These are phyloP conservation scores for Neurospora terricola DNA, from an alignment of 495 filamentous ascomycete genomes.

Conservation along the genomic window DNA sequence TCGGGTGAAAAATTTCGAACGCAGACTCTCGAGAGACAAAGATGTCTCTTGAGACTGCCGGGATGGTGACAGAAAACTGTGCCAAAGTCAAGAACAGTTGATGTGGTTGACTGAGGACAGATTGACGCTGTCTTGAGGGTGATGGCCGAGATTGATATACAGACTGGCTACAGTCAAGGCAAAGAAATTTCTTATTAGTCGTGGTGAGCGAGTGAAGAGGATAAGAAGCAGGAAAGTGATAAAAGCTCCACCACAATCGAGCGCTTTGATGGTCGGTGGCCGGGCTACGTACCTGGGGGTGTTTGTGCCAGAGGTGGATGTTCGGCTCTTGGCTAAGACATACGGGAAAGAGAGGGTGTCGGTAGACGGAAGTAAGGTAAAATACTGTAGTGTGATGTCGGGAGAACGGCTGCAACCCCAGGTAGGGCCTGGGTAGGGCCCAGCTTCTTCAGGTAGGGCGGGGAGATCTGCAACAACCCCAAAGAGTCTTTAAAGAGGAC, in stretches of 20 bases:
- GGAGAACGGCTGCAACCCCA: background rate
- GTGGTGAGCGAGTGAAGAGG: constrained; percentile 1
- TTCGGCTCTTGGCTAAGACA: constrained; percentile 9
- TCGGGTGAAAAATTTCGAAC: background rate
- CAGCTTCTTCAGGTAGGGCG: constrained; percentile 6
- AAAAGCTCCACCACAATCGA: constrained; percentile 16
- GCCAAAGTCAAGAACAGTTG: background rate
- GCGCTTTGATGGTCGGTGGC: constrained; percentile 8
- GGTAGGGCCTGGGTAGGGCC: background rate
- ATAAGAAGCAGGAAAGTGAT: constrained; percentile 9
- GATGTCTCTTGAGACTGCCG: background rate
- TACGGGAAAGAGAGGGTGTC: constrained; percentile 13
- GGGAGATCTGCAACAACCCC: constrained; percentile 20
- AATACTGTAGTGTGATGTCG: background rate
- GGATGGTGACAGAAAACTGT: background rate
- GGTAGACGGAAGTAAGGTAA: background rate
- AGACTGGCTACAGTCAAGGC: constrained; percentile 11
- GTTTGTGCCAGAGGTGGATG: background rate
- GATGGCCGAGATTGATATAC: constrained; percentile 15
- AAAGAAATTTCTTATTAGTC: constrained; percentile 13
- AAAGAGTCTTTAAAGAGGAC: constrained; percentile 7
- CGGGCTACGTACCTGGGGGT: constrained; percentile 18
- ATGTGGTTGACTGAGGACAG: background rate
- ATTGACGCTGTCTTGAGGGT: background rate
- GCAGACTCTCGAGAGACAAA: background rate